Evolutionary conservation across 2,329 filamentous ascomycete genomes (phyloP).

Genomic region (Eurotiales sp.): DNA sequence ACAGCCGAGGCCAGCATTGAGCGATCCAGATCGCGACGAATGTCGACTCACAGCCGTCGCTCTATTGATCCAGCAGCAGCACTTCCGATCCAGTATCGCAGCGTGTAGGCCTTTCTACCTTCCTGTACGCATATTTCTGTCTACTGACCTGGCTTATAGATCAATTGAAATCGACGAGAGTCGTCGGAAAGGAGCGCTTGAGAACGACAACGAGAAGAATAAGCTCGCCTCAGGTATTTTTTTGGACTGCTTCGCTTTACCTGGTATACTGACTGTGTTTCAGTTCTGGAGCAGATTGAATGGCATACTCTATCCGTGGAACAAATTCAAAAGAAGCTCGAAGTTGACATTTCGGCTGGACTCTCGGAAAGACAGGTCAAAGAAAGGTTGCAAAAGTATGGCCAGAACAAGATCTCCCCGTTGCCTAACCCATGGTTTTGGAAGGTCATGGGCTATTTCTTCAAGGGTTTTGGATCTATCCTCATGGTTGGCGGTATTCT

Average conservation of each 20-base stretch:
- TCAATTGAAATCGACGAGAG: conserved; percentile 56
- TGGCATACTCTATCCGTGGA: conserved; percentile 62
- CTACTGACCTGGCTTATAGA: conserved; percentile 22
- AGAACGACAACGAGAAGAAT: conserved; percentile 42
- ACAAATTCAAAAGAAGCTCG: conserved; percentile 58
- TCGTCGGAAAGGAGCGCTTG: conserved; percentile 43
- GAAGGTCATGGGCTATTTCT: conserved; percentile 65
- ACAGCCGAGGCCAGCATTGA: background rate
- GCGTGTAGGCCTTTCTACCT: conserved; percentile 18
- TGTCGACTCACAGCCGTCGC: conserved; percentile 15
- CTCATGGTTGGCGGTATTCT: conserved; percentile 65
- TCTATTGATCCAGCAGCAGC: conserved; percentile 22
- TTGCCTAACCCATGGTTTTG: conserved; percentile 58
- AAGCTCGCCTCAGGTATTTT: conserved; percentile 43
- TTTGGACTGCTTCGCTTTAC: too few relatives aligned
- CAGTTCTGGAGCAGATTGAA: conserved; percentile 59
- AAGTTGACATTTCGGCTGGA: conserved; percentile 54
- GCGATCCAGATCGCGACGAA: conserved; percentile 7
- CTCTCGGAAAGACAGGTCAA: conserved; percentile 58
- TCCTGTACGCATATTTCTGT: background rate
- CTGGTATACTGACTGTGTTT: background rate
- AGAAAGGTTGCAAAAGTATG: conserved; percentile 56
- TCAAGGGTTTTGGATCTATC: conserved; percentile 71
- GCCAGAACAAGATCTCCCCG: conserved; percentile 63
- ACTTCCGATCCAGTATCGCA: conserved; percentile 28